A percentile compares a stretch with the other conserved stretches of the same genome.
Conservation (phyloP, 192 early-diverging fungal species). For the Entomortierella lignicola region DNA sequence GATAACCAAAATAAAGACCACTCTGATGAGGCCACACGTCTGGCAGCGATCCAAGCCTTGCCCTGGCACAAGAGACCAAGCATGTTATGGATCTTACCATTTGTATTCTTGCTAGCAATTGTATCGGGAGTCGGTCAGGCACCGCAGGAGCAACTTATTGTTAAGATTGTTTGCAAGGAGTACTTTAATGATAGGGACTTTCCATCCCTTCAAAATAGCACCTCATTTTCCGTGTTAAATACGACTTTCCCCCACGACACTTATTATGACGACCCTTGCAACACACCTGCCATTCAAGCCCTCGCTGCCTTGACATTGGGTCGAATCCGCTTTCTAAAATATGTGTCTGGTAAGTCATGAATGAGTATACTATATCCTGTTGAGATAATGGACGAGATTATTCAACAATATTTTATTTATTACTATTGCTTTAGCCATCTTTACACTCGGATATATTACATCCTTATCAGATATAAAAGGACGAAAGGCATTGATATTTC, state of each 20-base stretch:
- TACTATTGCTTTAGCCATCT: slow-evolving; percentile 14
- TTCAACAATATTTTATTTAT: not conserved
- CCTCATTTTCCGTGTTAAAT: not conserved
- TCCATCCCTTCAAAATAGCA: not conserved
- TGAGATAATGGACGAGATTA: not conserved
- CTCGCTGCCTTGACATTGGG: slow-evolving; percentile 21
- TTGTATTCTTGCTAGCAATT: slow-evolving; percentile 26
- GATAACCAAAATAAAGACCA: slow-evolving; percentile 1
- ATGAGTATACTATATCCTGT: no score
- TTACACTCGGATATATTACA: slow-evolving; percentile 32
- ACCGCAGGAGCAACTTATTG: slow-evolving; percentile 34
- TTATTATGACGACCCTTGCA: slow-evolving; percentile 11
- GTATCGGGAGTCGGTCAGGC: slow-evolving; percentile 16
- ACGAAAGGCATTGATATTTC: slow-evolving; percentile 22
- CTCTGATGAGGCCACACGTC: slow-evolving; percentile 14
- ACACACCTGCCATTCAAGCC: slow-evolving; percentile 7
- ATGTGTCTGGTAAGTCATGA: slow-evolving; percentile 25
- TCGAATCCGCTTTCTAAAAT: slow-evolving; percentile 30
- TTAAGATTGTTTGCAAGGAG: slow-evolving; percentile 39
- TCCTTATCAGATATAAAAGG: slow-evolving; percentile 35
- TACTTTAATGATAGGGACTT: not conserved
- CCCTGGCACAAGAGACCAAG: slow-evolving; percentile 43
- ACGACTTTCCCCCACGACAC: not conserved
- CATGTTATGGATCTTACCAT: slow-evolving; percentile 25
- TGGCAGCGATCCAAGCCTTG: slow-evolving; percentile 11